Conservation (phyloP, 2,329 filamentous ascomycete species). For the Arthrobotrys pseudoclavata region DNA sequence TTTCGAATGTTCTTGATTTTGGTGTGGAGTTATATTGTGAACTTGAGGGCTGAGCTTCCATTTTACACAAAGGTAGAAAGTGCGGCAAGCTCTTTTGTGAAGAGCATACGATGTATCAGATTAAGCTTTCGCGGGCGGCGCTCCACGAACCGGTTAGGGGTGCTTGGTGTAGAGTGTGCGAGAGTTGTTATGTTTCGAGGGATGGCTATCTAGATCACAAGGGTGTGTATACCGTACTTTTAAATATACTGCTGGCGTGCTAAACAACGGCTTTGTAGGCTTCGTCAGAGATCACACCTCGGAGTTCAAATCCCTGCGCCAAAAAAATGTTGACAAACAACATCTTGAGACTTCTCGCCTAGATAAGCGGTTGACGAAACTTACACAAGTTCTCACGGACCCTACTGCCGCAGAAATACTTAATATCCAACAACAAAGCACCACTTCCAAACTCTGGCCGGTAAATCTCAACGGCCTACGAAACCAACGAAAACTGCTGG, state of each 20-base stretch:
- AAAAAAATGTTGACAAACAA: constrained; percentile 83
- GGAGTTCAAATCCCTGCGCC: constrained; percentile 78
- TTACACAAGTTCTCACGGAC: constrained; percentile 85
- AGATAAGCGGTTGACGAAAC: constrained; percentile 87
- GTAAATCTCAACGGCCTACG: constrained; percentile 57
- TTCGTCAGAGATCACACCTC: constrained; percentile 78
- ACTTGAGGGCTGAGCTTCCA: constrained; percentile 37
- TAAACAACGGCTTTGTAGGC: constrained; percentile 2
- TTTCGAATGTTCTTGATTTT: neutral
- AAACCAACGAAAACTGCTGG: constrained; percentile 82
- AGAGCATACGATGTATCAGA: constrained; percentile 99
- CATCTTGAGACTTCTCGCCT: constrained; percentile 88
- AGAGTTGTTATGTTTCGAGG: constrained; percentile 98
- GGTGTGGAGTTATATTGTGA: neutral
- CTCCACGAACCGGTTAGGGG: constrained; percentile 90
- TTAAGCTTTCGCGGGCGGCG: constrained; percentile 92
- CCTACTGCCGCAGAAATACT: constrained; percentile 72
- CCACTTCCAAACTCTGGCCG: constrained; percentile 68
- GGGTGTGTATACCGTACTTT: constrained; percentile 66
- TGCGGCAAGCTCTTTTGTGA: constrained; percentile 96
- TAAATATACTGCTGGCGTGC: neutral
- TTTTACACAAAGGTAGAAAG: constrained; percentile 71
- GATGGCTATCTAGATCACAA: constrained; percentile 94
- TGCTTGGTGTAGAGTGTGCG: constrained; percentile 93
- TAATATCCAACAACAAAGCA: constrained; percentile 49